Conservation (phyloP, 495 filamentous ascomycete genomes). For the Penicillium simplicissimum region DNA sequence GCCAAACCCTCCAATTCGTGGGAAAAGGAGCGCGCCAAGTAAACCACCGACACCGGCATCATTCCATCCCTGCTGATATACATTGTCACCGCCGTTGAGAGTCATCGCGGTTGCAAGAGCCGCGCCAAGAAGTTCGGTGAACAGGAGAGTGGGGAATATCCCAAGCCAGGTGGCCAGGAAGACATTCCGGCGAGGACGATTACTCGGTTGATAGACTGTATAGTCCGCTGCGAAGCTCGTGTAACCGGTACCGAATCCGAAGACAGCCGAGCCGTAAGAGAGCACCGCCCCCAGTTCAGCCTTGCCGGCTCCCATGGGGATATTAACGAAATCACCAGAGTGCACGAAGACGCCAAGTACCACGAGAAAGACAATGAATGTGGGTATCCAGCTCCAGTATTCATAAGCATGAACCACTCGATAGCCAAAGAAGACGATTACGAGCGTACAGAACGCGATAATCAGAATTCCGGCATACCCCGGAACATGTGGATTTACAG, state of each 20-base stretch:
- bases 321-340: slow-evolving; percentile 44
- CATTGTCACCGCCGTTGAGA: slow-evolving; percentile 39
- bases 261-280: slow-evolving; percentile 23
- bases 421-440: slow-evolving; percentile 53
- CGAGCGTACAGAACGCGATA: slow-evolving; percentile 47
- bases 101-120: slow-evolving; percentile 51
- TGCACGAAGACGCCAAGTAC: slow-evolving; percentile 53
- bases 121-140: slow-evolving; percentile 54
- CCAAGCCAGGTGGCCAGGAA: slow-evolving; percentile 24
- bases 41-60: slow-evolving; percentile 52
- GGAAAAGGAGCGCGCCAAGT: slow-evolving; percentile 53
- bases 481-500: slow-evolving; percentile 35
- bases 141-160: slow-evolving; percentile 45
- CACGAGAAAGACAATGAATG: slow-evolving; percentile 46
- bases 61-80: slow-evolving; percentile 40
- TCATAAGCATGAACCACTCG: slow-evolving; percentile 53
- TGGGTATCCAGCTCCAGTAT: slow-evolving; percentile 55
- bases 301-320: slow-evolving; percentile 38
- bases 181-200: slow-evolving; percentile 21
- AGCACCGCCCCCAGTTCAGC: slow-evolving; percentile 37
- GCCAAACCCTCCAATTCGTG: slow-evolving; percentile 52
- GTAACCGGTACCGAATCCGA: slow-evolving; percentile 26
- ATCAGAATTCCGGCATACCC: slow-evolving; percentile 54
- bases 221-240: slow-evolving; percentile 25
- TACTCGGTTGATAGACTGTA: slow-evolving; percentile 25